Conservation (phyloP, 371 early-diverging fungal species). For the Fennellomyces sp. region DNA sequence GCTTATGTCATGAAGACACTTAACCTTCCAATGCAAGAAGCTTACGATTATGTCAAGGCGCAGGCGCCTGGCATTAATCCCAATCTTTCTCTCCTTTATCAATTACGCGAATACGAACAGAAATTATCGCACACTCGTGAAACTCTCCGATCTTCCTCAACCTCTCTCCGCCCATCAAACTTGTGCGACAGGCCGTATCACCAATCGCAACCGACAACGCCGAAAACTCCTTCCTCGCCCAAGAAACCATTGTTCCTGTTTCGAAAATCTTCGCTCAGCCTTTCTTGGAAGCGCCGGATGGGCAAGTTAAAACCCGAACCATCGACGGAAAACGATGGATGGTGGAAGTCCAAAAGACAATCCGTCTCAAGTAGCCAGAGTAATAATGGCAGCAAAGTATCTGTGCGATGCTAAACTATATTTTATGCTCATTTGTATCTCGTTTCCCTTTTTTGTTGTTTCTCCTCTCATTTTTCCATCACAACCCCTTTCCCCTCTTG, state of each 20-base stretch:
- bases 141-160: background rate
- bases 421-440: no score
- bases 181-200: slow-evolving; percentile 1
- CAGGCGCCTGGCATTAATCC: slow-evolving; percentile 77
- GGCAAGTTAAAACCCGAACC: slow-evolving; percentile 2
- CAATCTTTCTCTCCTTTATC: slow-evolving; percentile 78
- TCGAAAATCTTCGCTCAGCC: slow-evolving; percentile 7
- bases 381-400: background rate
- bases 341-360: slow-evolving; percentile 1
- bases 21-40: slow-evolving; percentile 62
- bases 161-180: slow-evolving; percentile 8
- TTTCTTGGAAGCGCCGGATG: slow-evolving; percentile 18
- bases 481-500: background rate
- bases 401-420: background rate
- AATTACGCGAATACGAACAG: slow-evolving; percentile 77
- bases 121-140: slow-evolving; percentile 4
- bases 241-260: slow-evolving; percentile 11
- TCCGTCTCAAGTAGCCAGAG: background rate
- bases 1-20: slow-evolving; percentile 85
- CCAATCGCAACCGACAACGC: slow-evolving; percentile 3
- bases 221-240: slow-evolving; percentile 5
- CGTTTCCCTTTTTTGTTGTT: background rate
- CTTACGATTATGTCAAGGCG: slow-evolving; percentile 78
- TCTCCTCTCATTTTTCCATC: background rate
- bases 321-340: background rate